A percentile compares a stretch with the other conserved stretches of the same genome.
Conservation (phyloP, 805 yeast genomes). For the Candida ascalaphidarum region DNA sequence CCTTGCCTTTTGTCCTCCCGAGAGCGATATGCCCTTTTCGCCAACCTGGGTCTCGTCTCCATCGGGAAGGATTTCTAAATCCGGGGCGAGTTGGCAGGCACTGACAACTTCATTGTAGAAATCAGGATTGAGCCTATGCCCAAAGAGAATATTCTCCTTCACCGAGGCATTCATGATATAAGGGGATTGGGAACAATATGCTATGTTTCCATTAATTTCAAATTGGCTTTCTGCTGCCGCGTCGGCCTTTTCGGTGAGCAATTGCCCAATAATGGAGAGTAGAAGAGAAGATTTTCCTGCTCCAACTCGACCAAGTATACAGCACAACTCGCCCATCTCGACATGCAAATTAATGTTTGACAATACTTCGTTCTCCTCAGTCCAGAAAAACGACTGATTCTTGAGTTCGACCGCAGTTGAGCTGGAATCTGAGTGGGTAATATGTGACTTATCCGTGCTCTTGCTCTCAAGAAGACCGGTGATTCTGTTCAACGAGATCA, state of each 20-base stretch:
- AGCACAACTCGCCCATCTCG: slow-evolving; percentile 43
- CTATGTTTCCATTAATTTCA: slow-evolving; percentile 33
- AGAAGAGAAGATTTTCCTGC: slow-evolving; percentile 57
- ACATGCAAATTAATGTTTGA: slow-evolving; percentile 41
- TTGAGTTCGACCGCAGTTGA: slow-evolving; percentile 29
- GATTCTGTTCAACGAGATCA: slow-evolving; percentile 50
- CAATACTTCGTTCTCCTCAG: slow-evolving; percentile 36
- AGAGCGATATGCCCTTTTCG: slow-evolving; percentile 52
- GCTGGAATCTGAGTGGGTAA: neutral
- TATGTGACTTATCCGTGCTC: slow-evolving; percentile 8
- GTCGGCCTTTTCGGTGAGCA: slow-evolving; percentile 33
- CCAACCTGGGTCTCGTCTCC: slow-evolving; percentile 50
- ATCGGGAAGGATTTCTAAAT: slow-evolving; percentile 40
- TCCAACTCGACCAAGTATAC: slow-evolving; percentile 63
- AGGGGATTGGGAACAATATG: slow-evolving; percentile 55
- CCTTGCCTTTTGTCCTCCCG: slow-evolving; percentile 61
- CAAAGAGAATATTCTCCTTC: slow-evolving; percentile 44
- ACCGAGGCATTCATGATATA: slow-evolving; percentile 46
- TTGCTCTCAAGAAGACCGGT: slow-evolving; percentile 32
- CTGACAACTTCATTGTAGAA: slow-evolving; percentile 35
- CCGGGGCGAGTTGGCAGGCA: slow-evolving; percentile 43
- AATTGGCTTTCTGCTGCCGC: slow-evolving; percentile 8
- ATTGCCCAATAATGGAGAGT: slow-evolving; percentile 46
- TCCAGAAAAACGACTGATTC: slow-evolving; percentile 51
- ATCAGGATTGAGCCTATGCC: slow-evolving; percentile 32